phyloP scores from a whole-genome alignment of 2,329 filamentous ascomycete genomes.

The Paracoccidioides brasiliensis region DNA sequence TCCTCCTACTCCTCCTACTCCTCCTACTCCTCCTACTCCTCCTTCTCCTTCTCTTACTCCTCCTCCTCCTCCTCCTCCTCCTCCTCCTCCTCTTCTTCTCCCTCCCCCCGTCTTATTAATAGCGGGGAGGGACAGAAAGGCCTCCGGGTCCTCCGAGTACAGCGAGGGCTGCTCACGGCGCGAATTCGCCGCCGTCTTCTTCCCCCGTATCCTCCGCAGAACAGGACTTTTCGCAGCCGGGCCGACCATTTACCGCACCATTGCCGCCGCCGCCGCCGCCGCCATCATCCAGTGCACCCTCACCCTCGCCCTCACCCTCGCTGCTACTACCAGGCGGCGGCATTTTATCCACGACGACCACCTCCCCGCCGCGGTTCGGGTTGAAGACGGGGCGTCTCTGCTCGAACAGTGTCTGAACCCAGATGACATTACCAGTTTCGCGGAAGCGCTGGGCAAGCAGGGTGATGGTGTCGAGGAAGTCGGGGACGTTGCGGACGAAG shows the following conservation, averaged over 20 bases:
- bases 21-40: too few relatives aligned
- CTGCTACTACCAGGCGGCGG: not conserved
- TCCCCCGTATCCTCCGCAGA: not conserved
- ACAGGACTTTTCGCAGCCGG: too few relatives aligned
- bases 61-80: too few relatives aligned
- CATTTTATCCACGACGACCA: slow-evolving; percentile 26
- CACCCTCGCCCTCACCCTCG: too few relatives aligned
- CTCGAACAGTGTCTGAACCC: slow-evolving; percentile 67
- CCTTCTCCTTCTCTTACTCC: too few relatives aligned
- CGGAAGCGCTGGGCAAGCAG: slow-evolving; percentile 62
- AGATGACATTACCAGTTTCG: slow-evolving; percentile 59
- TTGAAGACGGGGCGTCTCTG: slow-evolving; percentile 45
- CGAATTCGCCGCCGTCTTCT: not conserved
- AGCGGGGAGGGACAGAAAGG: slow-evolving; percentile 24
- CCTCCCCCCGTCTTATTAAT: too few relatives aligned
- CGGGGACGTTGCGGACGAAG: slow-evolving; percentile 48
- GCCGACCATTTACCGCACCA: not conserved
- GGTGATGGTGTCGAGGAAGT: slow-evolving; percentile 55
- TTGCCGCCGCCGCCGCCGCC: not conserved
- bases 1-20: too few relatives aligned
- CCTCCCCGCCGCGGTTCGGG: slow-evolving; percentile 35
- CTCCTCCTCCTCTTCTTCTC: too few relatives aligned
- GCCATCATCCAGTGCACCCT: not conserved
- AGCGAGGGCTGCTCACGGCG: not conserved
- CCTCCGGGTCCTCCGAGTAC: slow-evolving; percentile 26